Base-by-base conservation (phyloP, 495 filamentous ascomycete species). In the Xylaria scruposa region DNA sequence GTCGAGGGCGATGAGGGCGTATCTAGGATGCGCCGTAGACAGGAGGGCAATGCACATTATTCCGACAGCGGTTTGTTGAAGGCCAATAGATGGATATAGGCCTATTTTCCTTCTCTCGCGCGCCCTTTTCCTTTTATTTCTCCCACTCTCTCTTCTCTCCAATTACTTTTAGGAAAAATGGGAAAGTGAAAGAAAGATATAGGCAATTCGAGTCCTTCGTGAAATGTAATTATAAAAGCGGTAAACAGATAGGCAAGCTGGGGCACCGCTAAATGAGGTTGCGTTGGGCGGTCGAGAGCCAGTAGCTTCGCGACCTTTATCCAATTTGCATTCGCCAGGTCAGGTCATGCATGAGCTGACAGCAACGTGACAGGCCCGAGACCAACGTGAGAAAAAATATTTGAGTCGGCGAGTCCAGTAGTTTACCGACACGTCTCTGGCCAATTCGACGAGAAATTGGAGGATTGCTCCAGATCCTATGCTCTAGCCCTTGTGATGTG, bases 21-120 rank as follows among this genome's bases (percentile, higher is more conserved):
- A 99, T 64, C 88, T 83, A 10, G 97, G 97, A 79, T 99, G 96
- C 42, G 92, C 89, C 4, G 95, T 98, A 47, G 97, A 94, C 58
- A 97, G 79, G 38, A 98, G 85, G 58, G 91, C 92, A 81, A 99
- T 98, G 80, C 97, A 99, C 96, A 98, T 99, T 33, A 71, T 71
- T 67, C 29, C 29, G 51, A 67, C 19, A 9, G 70, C 49, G n/a
- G 2, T 40, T 29, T 17, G n/a, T 36, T 3, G 33, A 44, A 31
- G 53, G 1, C 53, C 53, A 1, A 38, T 21, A 59, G 26, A 70
- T 8, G 29, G 31, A 56, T 44, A 24, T 9, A 13, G n/a, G 1
- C 53, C n/a, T 33, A 2, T 31, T 17, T 31, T 10, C 21, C 33
- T 54, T 62, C 67, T 51, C 38, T 62, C 40, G 42, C 44, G 12